Conservation (phyloP, 306 rosid genomes). For the Sesbania bispinosa region DNA sequence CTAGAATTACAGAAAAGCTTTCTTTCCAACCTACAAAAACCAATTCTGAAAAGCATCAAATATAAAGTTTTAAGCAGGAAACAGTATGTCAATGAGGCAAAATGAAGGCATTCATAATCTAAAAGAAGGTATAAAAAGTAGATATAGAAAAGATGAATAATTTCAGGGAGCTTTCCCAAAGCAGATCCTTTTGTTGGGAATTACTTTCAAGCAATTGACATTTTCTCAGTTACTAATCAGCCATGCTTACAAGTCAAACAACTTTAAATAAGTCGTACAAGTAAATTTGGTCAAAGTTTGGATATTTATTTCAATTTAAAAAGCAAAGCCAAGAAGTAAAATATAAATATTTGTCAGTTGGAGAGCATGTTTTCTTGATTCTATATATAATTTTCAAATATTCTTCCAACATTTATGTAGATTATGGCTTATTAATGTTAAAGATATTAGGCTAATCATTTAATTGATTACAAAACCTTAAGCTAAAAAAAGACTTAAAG, state of each 20-base stretch:
- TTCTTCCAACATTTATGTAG: background rate
- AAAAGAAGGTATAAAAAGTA: too few species aligned
- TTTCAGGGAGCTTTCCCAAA: background rate
- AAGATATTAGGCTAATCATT: background rate
- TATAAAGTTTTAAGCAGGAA: background rate
- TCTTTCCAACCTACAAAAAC: conserved; percentile 69
- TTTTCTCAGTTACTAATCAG: background rate
- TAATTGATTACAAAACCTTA: background rate
- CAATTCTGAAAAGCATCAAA: background rate
- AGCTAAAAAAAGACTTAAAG: background rate
- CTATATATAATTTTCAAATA: background rate
- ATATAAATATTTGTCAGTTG: background rate
- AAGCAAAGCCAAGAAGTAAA: background rate
- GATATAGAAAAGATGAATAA: background rate
- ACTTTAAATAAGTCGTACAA: background rate
- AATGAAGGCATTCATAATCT: background rate
- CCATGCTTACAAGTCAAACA: background rate
- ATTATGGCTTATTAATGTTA: background rate
- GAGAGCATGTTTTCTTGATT: background rate
- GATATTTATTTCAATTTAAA: background rate
- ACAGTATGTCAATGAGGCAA: background rate
- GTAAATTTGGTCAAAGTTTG: background rate
- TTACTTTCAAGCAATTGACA: background rate
- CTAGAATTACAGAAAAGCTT: conserved; percentile 69
- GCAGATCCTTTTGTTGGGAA: background rate